These are phyloP conservation scores for Cokeromyces recurvatus DNA, from an alignment of 371 early-diverging fungal species.

Conservation along the genomic window DNA sequence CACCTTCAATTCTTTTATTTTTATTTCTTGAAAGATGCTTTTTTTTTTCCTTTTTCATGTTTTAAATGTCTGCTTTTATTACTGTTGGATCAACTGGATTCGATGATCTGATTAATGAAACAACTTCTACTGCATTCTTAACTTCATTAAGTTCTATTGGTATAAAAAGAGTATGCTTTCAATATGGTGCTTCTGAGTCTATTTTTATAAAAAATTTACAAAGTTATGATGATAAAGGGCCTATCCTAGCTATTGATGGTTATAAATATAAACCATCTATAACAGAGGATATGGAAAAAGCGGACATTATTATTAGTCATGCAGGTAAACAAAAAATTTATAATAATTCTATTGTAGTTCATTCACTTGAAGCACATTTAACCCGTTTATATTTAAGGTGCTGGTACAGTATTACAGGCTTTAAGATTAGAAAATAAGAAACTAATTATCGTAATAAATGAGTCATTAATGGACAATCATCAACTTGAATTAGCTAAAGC, in stretches of 20 bases:
- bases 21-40: too few species aligned
- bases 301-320: slow-evolving; percentile 69
- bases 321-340: slow-evolving; percentile 60
- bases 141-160: slow-evolving; percentile 22
- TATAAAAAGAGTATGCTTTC: slow-evolving; percentile 54
- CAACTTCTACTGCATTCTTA: slow-evolving; percentile 46
- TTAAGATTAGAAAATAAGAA: slow-evolving; percentile 56
- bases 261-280: slow-evolving; percentile 63
- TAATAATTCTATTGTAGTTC: too few species aligned
- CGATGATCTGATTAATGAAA: slow-evolving; percentile 60
- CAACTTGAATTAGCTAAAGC: slow-evolving; percentile 80
- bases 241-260: slow-evolving; percentile 30
- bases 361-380: too few species aligned
- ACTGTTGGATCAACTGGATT: slow-evolving; percentile 92
- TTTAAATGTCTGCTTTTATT: slow-evolving; percentile 51
- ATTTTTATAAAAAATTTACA: slow-evolving; percentile 16
- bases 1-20: too few species aligned
- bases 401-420: slow-evolving; percentile 80
- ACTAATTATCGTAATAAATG: slow-evolving; percentile 76
- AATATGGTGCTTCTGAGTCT: slow-evolving; percentile 67
- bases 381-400: slow-evolving; percentile 34
- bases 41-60: not conserved
- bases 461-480: slow-evolving; percentile 80
- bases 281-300: slow-evolving; percentile 46
- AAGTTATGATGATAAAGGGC: slow-evolving; percentile 1